Evolutionary conservation across 129 eudicot genomes (phyloP).

Genomic region (Flaveria ramosissima): DNA sequence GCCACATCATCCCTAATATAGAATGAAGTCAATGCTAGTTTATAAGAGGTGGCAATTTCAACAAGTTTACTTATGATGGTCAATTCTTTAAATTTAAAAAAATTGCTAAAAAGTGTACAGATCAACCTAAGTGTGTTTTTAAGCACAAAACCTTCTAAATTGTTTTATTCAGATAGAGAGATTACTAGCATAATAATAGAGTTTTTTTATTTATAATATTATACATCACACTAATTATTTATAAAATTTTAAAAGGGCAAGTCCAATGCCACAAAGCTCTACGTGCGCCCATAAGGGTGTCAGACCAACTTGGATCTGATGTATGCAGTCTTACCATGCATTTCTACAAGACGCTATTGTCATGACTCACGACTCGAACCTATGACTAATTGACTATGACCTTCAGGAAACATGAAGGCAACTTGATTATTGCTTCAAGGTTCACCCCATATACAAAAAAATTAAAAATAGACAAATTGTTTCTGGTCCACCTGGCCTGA

Average conservation of each 20-base stretch:
- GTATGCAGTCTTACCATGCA: no score
- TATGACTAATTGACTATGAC: no score
- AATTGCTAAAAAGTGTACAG: not conserved
- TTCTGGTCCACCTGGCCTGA: not conserved
- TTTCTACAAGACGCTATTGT: not conserved
- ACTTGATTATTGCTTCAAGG: no score
- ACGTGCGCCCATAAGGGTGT: no score
- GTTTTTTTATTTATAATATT: not conserved
- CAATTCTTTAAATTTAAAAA: not conserved
- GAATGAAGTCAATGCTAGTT: slow-evolving; percentile 1
- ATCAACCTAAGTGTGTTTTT: not conserved
- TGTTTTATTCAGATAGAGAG: not conserved
- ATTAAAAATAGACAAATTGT: not conserved
- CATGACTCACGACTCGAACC: no score
- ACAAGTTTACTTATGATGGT: not conserved
- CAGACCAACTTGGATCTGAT: no score
- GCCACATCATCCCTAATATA: slow-evolving; percentile 77
- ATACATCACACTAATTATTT: not conserved
- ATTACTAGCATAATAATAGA: not conserved
- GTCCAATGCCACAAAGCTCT: no score
- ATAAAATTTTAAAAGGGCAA: not conserved
- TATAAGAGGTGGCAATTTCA: not conserved
- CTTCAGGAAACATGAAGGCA: no score
- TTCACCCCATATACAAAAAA: no score
- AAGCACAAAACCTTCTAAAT: not conserved